phyloP scores from a whole-genome alignment of 257 asterid genomes.

The Plectranthus barbatus region DNA sequence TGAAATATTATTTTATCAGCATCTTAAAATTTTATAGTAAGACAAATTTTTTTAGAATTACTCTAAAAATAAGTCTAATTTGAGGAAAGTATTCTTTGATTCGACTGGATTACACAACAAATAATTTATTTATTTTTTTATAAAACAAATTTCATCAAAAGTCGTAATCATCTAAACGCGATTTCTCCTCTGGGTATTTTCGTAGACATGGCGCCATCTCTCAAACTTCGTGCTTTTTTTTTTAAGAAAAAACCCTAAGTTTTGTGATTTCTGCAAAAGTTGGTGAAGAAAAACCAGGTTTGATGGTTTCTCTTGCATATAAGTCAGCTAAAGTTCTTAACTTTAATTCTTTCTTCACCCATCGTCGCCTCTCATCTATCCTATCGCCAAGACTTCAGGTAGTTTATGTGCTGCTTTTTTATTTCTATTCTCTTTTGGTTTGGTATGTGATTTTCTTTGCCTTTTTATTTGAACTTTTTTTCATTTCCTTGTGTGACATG shows the following conservation, averaged over 20 bases:
- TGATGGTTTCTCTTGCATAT: conserved; percentile 33
- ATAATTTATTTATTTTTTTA: too few species aligned
- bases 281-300: neutral
- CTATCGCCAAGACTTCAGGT: conserved; percentile 34
- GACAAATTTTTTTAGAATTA: too few species aligned
- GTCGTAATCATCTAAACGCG: too few species aligned
- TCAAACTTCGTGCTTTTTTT: neutral
- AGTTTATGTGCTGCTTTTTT: neutral
- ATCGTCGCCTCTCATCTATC: conserved; percentile 22
- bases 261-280: neutral
- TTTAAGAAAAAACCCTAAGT: conserved; percentile 24
- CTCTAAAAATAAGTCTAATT: too few species aligned
- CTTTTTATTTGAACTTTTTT: neutral
- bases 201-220: conserved; percentile 30
- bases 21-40: too few species aligned
- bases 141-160: too few species aligned
- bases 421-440: neutral
- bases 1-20: too few species aligned
- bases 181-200: neutral
- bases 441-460: neutral
- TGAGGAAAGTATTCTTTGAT: too few species aligned
- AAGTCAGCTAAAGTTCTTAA: conserved; percentile 21
- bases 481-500: neutral
- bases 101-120: too few species aligned
- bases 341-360: conserved; percentile 12